phyloP scores from a whole-genome alignment of 163 green algal genomes.

The Scenedesmus sp. region DNA sequence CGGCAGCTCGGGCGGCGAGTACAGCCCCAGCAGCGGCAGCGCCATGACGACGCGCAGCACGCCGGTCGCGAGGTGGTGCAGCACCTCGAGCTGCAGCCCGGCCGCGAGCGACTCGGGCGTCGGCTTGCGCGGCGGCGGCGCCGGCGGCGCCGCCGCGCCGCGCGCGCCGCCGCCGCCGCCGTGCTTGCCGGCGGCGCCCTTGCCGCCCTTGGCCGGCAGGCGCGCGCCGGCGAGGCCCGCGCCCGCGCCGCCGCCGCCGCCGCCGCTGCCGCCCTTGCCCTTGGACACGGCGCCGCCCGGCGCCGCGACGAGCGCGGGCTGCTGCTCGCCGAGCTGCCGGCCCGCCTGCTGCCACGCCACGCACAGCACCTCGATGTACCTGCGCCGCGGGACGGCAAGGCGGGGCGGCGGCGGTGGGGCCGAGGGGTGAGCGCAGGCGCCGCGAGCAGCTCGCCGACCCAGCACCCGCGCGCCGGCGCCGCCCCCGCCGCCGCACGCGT shows the following conservation, averaged over 20 bases:
- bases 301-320: neutral
- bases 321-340: neutral
- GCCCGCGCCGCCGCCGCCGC: neutral
- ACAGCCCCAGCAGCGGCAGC: slow-evolving; percentile 1
- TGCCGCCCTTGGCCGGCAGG: slow-evolving; percentile 17
- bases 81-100: neutral
- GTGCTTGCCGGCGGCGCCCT: neutral
- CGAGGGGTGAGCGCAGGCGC: neutral
- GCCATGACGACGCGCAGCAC: slow-evolving; percentile 8
- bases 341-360: slow-evolving; percentile 14
- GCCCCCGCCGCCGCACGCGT: no score
- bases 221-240: neutral
- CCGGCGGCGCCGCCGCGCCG: slow-evolving; percentile 12
- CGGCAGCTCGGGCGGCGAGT: neutral
- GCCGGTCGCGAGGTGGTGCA: neutral
- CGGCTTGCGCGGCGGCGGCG: neutral
- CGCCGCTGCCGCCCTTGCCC: neutral
- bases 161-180: slow-evolving; percentile 7
- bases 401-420: no score
- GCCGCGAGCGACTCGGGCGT: neutral
- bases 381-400: no score
- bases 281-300: neutral
- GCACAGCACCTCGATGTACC: slow-evolving; percentile 40
- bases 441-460: neutral
- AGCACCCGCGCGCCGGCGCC: no score